Conservation (phyloP, 768 basidiomycete genomes). For the Agaricus sinodeliciosus region DNA sequence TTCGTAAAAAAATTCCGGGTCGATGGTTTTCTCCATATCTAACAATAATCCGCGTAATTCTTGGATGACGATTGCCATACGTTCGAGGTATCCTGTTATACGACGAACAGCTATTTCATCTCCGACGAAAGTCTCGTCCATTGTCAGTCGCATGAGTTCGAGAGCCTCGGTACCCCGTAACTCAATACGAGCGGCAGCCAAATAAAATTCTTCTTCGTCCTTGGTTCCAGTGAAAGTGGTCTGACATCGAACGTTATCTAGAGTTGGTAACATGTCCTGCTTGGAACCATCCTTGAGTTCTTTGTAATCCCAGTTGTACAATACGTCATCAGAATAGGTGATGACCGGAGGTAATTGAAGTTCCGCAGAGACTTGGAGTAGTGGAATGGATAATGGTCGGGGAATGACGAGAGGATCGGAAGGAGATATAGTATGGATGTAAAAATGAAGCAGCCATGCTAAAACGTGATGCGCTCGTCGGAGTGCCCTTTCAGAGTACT, state of each 20-base stretch:
- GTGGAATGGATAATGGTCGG: constrained; percentile 61
- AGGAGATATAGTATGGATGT: constrained; percentile 59
- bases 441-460: constrained; percentile 70
- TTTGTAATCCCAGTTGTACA: constrained; percentile 71
- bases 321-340: constrained; percentile 87
- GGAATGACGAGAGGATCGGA: constrained; percentile 59
- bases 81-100: constrained; percentile 54
- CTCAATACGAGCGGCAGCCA: constrained; percentile 82
- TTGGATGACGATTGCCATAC: constrained; percentile 59
- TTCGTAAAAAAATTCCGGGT: constrained; percentile 68
- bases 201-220: constrained; percentile 86
- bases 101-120: constrained; percentile 60
- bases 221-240: constrained; percentile 71
- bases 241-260: constrained; percentile 55
- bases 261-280: constrained; percentile 31
- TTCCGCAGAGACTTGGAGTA: constrained; percentile 59
- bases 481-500: constrained; percentile 46
- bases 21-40: constrained; percentile 60
- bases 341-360: constrained; percentile 82
- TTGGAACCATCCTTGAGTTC: constrained; percentile 23
- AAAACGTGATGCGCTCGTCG: constrained; percentile 72
- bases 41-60: constrained; percentile 56
- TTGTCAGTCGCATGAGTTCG: constrained; percentile 74
- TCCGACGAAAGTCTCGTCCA: constrained; percentile 85
- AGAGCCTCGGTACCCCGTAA: constrained; percentile 79